phyloP scores from a whole-genome alignment of 1,284 basidiomycete species.

The Sanghuangporus weigelae region DNA sequence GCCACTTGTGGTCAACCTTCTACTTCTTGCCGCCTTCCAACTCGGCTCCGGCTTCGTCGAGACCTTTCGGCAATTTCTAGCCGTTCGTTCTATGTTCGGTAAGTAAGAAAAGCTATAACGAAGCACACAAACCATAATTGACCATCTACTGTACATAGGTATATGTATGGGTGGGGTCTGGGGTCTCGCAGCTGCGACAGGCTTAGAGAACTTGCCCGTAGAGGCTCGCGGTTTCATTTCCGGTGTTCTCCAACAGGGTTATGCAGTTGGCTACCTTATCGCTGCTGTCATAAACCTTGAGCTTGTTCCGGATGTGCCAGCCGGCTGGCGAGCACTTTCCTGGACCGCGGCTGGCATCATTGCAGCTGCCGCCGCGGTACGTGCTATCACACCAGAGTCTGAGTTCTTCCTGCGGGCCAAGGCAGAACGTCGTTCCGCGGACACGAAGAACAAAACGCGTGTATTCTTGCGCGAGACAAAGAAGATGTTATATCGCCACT shows the following conservation, averaged over 20 bases:
- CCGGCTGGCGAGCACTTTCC: constrained; percentile 62
- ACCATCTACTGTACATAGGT: not conserved
- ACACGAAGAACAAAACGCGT: constrained; percentile 51
- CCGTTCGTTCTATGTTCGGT: constrained; percentile 73
- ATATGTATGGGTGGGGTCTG: constrained; percentile 86
- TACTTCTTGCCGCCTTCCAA: constrained; percentile 68
- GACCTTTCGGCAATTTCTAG: constrained; percentile 65
- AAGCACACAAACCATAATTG: not conserved
- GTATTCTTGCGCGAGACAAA: constrained; percentile 70
- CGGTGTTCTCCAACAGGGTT: constrained; percentile 75
- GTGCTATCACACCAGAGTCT: constrained; percentile 77
- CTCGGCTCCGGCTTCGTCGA: constrained; percentile 72
- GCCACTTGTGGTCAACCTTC: constrained; percentile 78
- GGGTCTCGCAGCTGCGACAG: constrained; percentile 70
- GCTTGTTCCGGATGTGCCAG: constrained; percentile 50
- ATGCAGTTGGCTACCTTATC: constrained; percentile 44
- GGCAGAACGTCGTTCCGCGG: constrained; percentile 34
- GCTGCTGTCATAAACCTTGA: constrained; percentile 72
- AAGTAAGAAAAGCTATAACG: not conserved
- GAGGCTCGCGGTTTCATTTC: constrained; percentile 82
- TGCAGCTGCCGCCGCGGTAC: constrained; percentile 64
- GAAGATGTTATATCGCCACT: constrained; percentile 80
- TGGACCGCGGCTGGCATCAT: constrained; percentile 71
- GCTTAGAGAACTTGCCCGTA: constrained; percentile 87
- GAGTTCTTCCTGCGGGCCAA: constrained; percentile 66